Base-by-base conservation (phyloP, 306 rosid genomes). In the Dalbergia oliveri region DNA sequence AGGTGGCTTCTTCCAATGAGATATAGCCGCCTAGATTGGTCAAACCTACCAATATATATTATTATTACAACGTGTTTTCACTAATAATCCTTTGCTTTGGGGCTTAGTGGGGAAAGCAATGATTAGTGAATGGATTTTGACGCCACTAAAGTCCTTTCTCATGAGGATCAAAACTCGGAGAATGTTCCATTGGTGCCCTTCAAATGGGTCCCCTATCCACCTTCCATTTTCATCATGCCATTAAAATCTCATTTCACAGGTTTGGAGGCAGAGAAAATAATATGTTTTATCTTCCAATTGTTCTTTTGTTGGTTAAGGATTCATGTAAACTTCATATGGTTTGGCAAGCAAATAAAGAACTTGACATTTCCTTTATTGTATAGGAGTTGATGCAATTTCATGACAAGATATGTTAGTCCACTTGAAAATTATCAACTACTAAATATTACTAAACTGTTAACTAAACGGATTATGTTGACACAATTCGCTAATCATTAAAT, bases 121-220 rank as follows among this genome's bases (percentile, higher is more conserved):
- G 90, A 90, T 90, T 92, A 87, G 89, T 66, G 84, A 79, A 80
- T 73, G 80, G 92, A 86, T 85, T 86, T 87, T 74, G 88, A 85
- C 81, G 87, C 82, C 91, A 87, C 89, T 79, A 81, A 76, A 7
- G 71, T 71, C 47, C 69, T 70, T 78, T 70, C 71, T 85, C 80
- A 69, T 56, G 58, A 49, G 81, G 74, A 87, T 90, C 85, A 84
- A 90, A 90, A 81, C 87, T 88, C 57, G 92, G 85, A 86, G 77
- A 69, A 76, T 87, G 94, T 90, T 89, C 88, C 85, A 54, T 79
- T 69, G 53, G 77, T 85, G 82, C 84, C 84, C 53, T 56, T 80
- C 90, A 81, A 81, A 70, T 83, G 93, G 91, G 76, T 81, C 88
- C 88, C 66, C 53, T 34, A 53, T 34, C 16, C 71, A 50, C 26